phyloP scores from a whole-genome alignment of 768 basidiomycete genomes.

The Tulasnella sp. region DNA sequence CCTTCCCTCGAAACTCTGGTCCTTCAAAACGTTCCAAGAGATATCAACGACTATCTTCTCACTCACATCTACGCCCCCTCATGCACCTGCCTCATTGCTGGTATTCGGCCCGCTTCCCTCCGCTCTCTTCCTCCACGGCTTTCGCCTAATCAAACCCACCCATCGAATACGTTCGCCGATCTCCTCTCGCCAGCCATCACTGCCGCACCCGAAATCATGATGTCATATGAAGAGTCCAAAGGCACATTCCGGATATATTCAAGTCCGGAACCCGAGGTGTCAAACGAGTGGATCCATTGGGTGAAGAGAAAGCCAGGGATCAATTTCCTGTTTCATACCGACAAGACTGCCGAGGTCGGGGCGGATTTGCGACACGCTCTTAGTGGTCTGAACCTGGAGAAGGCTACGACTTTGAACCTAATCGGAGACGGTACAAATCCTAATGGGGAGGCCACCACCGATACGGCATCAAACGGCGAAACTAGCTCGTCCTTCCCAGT shows the following conservation, averaged over 20 bases:
- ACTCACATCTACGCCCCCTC: background rate
- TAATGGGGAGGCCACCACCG: background rate
- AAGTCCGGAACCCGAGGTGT: background rate
- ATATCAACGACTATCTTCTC: background rate
- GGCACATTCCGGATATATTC: conserved; percentile 1
- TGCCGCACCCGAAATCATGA: background rate
- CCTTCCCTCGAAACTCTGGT: background rate
- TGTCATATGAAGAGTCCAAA: background rate
- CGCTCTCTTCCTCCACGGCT: background rate
- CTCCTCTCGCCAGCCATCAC: background rate
- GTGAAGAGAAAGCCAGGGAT: conserved; percentile 4
- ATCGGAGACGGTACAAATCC: background rate
- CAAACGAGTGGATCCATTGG: background rate
- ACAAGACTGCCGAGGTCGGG: background rate
- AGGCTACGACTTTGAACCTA: background rate
- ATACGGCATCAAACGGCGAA: background rate
- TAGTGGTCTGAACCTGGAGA: background rate
- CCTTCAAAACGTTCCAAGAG: conserved; percentile 3
- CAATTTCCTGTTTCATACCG: background rate
- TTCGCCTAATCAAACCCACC: background rate
- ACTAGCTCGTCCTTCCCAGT: background rate
- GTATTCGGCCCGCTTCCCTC: background rate
- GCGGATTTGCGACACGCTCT: background rate
- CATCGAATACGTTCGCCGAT: background rate
- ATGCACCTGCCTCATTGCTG: conserved; percentile 3